Conservation (phyloP, 352 stramenopile genomes). For the Plasmopara halstedii region DNA sequence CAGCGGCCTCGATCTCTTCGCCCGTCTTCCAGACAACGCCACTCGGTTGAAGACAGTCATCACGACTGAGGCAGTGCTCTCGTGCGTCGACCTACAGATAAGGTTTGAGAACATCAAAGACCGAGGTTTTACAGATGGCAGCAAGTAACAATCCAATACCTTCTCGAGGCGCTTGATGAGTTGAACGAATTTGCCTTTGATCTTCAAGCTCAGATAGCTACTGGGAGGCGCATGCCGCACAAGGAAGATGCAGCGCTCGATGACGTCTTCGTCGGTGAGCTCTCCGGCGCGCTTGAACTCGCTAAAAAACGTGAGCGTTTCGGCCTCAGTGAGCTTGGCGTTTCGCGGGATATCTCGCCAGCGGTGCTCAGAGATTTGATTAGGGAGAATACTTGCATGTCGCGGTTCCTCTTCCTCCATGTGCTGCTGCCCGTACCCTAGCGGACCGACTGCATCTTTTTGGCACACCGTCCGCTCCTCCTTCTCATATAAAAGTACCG, state of each 20-base stretch:
- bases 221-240: neutral
- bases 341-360: neutral
- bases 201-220: neutral
- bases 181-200: neutral
- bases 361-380: neutral
- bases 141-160: neutral
- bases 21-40: constrained; percentile 1
- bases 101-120: neutral
- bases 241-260: constrained; percentile 1
- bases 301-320: constrained; percentile 1
- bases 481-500: too few species aligned
- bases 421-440: too few species aligned
- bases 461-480: neutral
- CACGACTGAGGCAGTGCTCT: constrained; percentile 1
- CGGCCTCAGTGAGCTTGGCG: neutral
- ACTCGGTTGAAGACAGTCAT: neutral
- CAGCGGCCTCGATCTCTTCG: neutral
- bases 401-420: neutral
- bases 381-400: neutral
- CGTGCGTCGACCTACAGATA: neutral
- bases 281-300: neutral
- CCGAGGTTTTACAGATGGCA: neutral
- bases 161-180: neutral
- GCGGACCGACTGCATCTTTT: neutral
- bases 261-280: neutral